A percentile compares a stretch with the other conserved stretches of the same genome.
Evolutionary conservation across 805 yeast genomes (phyloP).

Genomic region (Maudiozyma bulderi): DNA sequence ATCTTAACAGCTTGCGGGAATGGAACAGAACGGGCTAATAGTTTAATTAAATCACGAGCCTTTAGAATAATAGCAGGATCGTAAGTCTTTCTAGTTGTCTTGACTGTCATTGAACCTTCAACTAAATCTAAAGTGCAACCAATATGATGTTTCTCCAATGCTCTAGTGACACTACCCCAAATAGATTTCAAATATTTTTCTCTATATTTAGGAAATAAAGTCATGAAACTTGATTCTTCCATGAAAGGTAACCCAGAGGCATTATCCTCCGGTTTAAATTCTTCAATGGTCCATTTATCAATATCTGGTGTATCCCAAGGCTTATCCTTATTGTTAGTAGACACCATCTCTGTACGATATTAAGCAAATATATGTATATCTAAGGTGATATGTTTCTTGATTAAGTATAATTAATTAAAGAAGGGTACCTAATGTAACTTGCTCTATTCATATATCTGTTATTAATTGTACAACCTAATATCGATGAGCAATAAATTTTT

Average conservation of each 20-base stretch:
- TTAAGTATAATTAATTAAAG: no score
- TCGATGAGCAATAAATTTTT: not conserved
- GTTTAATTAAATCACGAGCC: conserved; percentile 89
- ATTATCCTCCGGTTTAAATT: conserved; percentile 83
- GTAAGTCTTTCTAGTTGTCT: conserved; percentile 87
- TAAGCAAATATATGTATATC: not conserved
- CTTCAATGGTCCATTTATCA: conserved; percentile 86
- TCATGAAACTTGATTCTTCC: conserved; percentile 94
- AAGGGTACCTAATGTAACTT: no score
- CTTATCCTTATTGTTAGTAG: conserved; percentile 88
- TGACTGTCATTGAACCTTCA: conserved; percentile 96
- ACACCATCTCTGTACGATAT: conserved; percentile 49
- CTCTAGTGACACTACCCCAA: conserved; percentile 88
- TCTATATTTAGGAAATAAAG: conserved; percentile 92
- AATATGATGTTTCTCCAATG: conserved; percentile 62
- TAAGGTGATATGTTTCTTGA: no score
- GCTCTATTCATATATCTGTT: no score
- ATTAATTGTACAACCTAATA: not conserved
- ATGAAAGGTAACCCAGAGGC: conserved; percentile 78
- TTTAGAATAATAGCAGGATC: conserved; percentile 91
- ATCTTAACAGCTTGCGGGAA: conserved; percentile 92
- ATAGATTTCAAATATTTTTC: conserved; percentile 79
- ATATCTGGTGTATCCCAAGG: conserved; percentile 97
- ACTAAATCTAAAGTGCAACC: conserved; percentile 83
- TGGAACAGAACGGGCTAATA: conserved; percentile 92